phyloP scores from a whole-genome alignment of 179 eudicot species.

The Camellia oleifera region DNA sequence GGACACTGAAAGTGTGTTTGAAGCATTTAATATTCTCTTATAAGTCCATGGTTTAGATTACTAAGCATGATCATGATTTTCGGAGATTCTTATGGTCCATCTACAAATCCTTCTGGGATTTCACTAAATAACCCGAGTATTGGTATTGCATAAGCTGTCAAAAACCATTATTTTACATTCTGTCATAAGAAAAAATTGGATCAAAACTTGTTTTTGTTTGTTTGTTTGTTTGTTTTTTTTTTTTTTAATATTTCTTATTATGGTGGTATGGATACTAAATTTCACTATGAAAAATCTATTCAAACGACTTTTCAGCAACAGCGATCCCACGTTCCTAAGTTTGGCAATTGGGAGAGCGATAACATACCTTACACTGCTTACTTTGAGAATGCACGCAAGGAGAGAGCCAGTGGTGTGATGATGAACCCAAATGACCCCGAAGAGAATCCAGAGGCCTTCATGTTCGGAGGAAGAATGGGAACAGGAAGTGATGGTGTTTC shows the following conservation, averaged over 20 bases:
- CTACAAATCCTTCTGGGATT: too few relatives aligned
- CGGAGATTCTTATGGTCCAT: too few relatives aligned
- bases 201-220: background rate
- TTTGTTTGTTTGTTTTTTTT: too few relatives aligned
- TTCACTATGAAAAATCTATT: background rate
- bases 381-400: slow-evolving; percentile 36
- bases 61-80: too few relatives aligned
- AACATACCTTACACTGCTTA: slow-evolving; percentile 39
- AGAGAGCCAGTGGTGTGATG: slow-evolving; percentile 18
- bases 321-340: slow-evolving; percentile 38
- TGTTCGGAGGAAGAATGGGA: slow-evolving; percentile 3
- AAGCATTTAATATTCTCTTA: too few relatives aligned
- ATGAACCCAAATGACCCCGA: slow-evolving; percentile 27
- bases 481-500: background rate
- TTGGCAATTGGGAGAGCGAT: slow-evolving; percentile 40
- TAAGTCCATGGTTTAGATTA: too few relatives aligned
- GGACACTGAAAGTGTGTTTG: too few relatives aligned
- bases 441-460: slow-evolving; percentile 20
- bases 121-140: too few relatives aligned
- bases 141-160: background rate
- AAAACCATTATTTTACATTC: too few relatives aligned
- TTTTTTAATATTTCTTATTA: too few relatives aligned
- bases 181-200: too few relatives aligned
- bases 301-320: slow-evolving; percentile 22
- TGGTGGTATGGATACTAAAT: background rate